Conservation (phyloP, 1,139 yeast species). For the Blastobotrys ciferrii region DNA sequence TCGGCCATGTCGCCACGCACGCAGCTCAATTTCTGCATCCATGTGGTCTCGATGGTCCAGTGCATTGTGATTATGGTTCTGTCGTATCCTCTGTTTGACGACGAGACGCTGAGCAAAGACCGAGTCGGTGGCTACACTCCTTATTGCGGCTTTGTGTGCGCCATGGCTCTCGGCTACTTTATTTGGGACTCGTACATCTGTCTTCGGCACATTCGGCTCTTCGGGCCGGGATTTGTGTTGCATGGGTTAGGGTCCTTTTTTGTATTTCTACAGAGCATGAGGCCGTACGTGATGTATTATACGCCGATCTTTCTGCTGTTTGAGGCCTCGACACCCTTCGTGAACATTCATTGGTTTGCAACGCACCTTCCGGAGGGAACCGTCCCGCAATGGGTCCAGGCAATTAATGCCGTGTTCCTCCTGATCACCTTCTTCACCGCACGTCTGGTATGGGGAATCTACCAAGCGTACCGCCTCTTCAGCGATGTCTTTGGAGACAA, state of each 20-base stretch:
- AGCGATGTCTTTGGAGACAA: slow-evolving; percentile 25
- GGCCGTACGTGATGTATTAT: slow-evolving; percentile 80
- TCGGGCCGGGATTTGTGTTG: slow-evolving; percentile 79
- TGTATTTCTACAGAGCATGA: slow-evolving; percentile 62
- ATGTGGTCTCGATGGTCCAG: slow-evolving; percentile 85
- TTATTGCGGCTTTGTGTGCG: slow-evolving; percentile 66
- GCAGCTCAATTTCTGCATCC: slow-evolving; percentile 77
- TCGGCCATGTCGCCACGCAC: slow-evolving; percentile 46
- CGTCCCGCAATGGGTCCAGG: slow-evolving; percentile 50
- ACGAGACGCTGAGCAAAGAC: slow-evolving; percentile 50
- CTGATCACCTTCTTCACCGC: slow-evolving; percentile 70
- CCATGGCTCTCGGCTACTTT: slow-evolving; percentile 81
- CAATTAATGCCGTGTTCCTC: slow-evolving; percentile 68
- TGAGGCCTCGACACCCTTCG: slow-evolving; percentile 90
- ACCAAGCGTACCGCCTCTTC: slow-evolving; percentile 48
- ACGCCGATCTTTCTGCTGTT: slow-evolving; percentile 81
- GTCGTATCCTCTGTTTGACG: slow-evolving; percentile 60
- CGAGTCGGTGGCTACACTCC: slow-evolving; percentile 65
- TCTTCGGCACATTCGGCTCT: slow-evolving; percentile 53
- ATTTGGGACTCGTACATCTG: slow-evolving; percentile 87
- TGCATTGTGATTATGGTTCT: slow-evolving; percentile 55
- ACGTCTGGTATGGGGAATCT: slow-evolving; percentile 87
- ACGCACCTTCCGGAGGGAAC: slow-evolving; percentile 62
- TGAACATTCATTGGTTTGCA: slow-evolving; percentile 89
- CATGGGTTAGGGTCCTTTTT: slow-evolving; percentile 83